These are phyloP conservation scores for Nothophytophthora sp. DNA, from an alignment of 352 stramenopile genomes.

Conservation along the genomic window DNA sequence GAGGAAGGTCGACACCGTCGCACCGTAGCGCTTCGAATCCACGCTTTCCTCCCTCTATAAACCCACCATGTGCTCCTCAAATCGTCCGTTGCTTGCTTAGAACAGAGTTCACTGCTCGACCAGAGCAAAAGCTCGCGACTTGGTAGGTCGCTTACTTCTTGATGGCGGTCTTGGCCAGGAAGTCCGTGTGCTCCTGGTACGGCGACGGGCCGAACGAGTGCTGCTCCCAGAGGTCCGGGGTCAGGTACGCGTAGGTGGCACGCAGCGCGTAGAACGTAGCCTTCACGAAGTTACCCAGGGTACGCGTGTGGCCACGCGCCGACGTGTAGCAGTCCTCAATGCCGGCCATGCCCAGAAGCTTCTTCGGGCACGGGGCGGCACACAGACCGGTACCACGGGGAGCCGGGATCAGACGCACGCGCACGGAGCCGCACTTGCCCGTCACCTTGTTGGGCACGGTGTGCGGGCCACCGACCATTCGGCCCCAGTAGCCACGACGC, in stretches of 20 bases:
- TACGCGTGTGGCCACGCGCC: conserved; percentile 97
- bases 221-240: conserved; percentile 98
- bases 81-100: conserved; percentile 27
- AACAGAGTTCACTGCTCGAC: conserved; percentile 29
- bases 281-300: conserved; percentile 99
- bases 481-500: conserved; percentile 99
- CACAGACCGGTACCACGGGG: conserved; percentile 99
- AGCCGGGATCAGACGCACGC: conserved; percentile 98
- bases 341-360: conserved; percentile 99
- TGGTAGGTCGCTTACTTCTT: conserved; percentile 79
- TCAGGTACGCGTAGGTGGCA: conserved; percentile 99
- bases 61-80: conserved; percentile 28
- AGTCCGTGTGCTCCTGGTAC: conserved; percentile 99
- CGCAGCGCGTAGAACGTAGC: conserved; percentile 98
- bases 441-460: conserved; percentile 99
- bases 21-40: conserved; percentile 86
- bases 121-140: conserved; percentile 7
- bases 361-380: conserved; percentile 97
- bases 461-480: conserved; percentile 94
- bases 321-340: conserved; percentile 99
- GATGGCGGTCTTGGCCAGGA: conserved; percentile 96
- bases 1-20: conserved; percentile 87
- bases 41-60: conserved; percentile 71
- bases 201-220: conserved; percentile 92
- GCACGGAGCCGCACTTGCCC: conserved; percentile 99